Evolutionary conservation across 2,329 filamentous ascomycete genomes (phyloP), one percentile per base, ranked within the genome.

Genomic region (Botrytis sinoallii): DNA sequence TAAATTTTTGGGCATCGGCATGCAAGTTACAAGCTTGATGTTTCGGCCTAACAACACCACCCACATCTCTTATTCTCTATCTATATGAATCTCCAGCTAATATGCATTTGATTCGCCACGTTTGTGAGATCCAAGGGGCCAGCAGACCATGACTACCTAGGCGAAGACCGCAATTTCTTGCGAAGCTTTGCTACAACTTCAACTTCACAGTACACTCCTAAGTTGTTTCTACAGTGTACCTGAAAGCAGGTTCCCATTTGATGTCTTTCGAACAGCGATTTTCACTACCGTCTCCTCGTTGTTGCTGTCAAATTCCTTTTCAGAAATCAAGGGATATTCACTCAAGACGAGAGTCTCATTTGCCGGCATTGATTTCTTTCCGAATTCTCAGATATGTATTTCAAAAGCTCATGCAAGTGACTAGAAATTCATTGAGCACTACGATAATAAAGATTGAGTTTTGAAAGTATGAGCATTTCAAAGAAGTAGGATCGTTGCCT

Each of bases 191-290:
- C 18, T 61, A 25, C 7, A 38, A 14, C 20, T 25, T 25, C 7
- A 2, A 38, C 16, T 61, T 0, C 4, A 20, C 4, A 4, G 4
- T 38, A 14, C 0, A 25, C 5, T 6, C 9, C 25, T 60, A 25
- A 25, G 20, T 22, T 38, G 0, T 38, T 25, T 4, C 32, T 25
- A 3, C 1, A 60, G 20, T 1, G 1, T 38, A 4, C 22, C 2
- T 12, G 38, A 25, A 38, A 38, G 4, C 3, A 3, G 20, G 3
- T 7, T 61, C 9, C 4, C 14, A 25, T 22, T 22, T 9, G 3
- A 38, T 22, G 3, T 25, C 9, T 59, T 9, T 38, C 20, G 5
- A 25, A 60, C 10, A 25, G 10, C 5, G 2, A 5, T 25, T 60
- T 6, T 38, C 18, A 61, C 32, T 61, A 9, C 5, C 2, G 14